Conservation (phyloP, 306 rosid species). For the Crotalaria pallida region DNA sequence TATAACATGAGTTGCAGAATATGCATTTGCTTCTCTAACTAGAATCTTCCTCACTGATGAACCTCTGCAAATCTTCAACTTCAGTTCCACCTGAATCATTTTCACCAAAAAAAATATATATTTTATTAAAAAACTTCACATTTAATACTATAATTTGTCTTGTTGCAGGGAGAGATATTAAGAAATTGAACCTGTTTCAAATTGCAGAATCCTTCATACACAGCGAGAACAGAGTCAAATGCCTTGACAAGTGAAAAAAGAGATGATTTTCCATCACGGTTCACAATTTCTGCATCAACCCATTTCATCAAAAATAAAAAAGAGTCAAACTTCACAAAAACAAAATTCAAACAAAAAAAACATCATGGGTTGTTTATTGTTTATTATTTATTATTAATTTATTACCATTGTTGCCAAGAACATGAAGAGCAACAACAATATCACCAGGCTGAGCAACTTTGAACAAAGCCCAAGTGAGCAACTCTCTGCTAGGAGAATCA, state of each 20-base stretch:
- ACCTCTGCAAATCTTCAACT: slow-evolving; percentile 87
- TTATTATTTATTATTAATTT: no score
- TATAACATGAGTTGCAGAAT: slow-evolving; percentile 62
- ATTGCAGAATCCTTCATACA: slow-evolving; percentile 95
- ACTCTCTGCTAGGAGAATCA: slow-evolving; percentile 64
- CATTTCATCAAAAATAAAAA: slow-evolving; percentile 18
- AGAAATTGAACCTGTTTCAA: slow-evolving; percentile 57
- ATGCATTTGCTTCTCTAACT: slow-evolving; percentile 76
- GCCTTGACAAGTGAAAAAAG: slow-evolving; percentile 84
- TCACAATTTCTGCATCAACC: slow-evolving; percentile 54
- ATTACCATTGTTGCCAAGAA: slow-evolving; percentile 66
- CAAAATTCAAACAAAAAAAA: not conserved
- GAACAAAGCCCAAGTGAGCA: slow-evolving; percentile 85
- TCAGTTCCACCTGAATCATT: slow-evolving; percentile 77
- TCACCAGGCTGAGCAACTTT: slow-evolving; percentile 89
- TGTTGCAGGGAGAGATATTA: not conserved
- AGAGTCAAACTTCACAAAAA: slow-evolving; percentile 9
- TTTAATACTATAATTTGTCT: not conserved
- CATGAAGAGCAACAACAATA: slow-evolving; percentile 74
- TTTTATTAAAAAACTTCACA: not conserved
- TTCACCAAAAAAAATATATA: not conserved
- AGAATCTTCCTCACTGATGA: slow-evolving; percentile 57
- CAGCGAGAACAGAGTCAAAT: slow-evolving; percentile 90
- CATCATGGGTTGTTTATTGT: not conserved
- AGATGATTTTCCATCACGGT: slow-evolving; percentile 77